A percentile compares a stretch with the other conserved stretches of the same genome.
These are phyloP conservation scores for Acanthamoeba sp. DNA, from an alignment of 208 protist species.

Conservation along the genomic window DNA sequence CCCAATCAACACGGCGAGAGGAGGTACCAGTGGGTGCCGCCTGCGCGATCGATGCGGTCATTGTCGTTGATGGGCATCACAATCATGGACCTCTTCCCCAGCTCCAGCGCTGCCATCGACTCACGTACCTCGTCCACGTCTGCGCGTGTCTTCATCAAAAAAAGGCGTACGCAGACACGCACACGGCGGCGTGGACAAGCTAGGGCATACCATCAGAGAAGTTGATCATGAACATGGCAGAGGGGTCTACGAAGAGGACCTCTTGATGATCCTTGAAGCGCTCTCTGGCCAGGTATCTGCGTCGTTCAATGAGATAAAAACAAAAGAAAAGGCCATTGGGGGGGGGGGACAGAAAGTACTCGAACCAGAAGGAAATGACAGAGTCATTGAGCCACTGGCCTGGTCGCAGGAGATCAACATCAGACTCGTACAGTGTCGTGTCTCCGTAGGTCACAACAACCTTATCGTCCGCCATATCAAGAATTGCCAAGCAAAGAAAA, in stretches of 20 bases:
- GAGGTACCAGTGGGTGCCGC: conserved; percentile 30
- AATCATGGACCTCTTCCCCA: not conserved
- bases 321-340: not conserved
- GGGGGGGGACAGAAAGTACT: not conserved
- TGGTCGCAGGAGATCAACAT: not conserved
- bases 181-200: not conserved
- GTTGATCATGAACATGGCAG: conserved; percentile 50
- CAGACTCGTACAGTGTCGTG: conserved; percentile 24
- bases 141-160: not conserved
- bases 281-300: conserved; percentile 13
- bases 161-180: not conserved
- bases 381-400: conserved; percentile 40
- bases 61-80: conserved; percentile 62
- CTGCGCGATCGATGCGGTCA: not conserved
- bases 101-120: not conserved
- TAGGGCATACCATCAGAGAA: not conserved
- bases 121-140: not conserved
- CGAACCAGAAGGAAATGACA: conserved; percentile 44
- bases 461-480: not conserved
- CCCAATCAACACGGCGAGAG: not conserved
- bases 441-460: conserved; percentile 26
- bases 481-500: not conserved
- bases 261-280: conserved; percentile 18
- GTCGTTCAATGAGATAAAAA: not conserved
- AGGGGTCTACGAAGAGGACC: not conserved